Conservation (phyloP, 169 alveolate genomes). For the Perkinsus marinus region DNA sequence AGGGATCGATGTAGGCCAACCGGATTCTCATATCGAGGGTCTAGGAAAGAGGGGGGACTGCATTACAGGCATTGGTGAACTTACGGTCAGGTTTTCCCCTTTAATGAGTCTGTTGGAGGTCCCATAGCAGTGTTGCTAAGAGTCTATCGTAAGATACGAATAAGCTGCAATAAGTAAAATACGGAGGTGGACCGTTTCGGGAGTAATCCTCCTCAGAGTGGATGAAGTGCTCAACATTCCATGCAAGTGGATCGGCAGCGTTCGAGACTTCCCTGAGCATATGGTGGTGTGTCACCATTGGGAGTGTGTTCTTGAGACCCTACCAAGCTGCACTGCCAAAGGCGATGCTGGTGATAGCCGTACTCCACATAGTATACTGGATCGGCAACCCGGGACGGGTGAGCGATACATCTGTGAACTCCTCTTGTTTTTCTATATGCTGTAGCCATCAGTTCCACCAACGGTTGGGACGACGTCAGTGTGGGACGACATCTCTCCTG, state of each 20-base stretch:
- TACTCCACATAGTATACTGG: too few species aligned
- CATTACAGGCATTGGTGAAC: too few species aligned
- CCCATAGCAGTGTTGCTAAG: neutral
- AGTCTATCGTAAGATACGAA: neutral
- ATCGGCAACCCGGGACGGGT: too few species aligned
- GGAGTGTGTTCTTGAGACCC: neutral
- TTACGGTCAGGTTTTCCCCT: neutral
- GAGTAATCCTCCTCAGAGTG: neutral
- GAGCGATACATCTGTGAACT: too few species aligned
- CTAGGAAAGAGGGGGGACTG: too few species aligned
- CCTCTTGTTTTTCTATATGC: too few species aligned
- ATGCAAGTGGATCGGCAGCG: neutral
- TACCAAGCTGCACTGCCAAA: neutral
- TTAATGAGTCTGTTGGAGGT: neutral
- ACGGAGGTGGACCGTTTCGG: too few species aligned
- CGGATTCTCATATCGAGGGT: neutral
- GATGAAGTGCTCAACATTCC: neutral
- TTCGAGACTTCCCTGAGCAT: neutral
- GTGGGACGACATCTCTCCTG: too few species aligned
- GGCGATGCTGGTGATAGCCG: too few species aligned
- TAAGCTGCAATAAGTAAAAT: neutral
- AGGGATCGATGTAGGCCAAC: neutral
- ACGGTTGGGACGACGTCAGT: too few species aligned
- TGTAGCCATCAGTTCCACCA: too few species aligned
- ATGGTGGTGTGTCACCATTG: neutral